Evolutionary conservation across 2,329 filamentous ascomycete species (phyloP), one percentile per base, ranked within the genome.

Genomic region (Sclerotinia spermophila): DNA sequence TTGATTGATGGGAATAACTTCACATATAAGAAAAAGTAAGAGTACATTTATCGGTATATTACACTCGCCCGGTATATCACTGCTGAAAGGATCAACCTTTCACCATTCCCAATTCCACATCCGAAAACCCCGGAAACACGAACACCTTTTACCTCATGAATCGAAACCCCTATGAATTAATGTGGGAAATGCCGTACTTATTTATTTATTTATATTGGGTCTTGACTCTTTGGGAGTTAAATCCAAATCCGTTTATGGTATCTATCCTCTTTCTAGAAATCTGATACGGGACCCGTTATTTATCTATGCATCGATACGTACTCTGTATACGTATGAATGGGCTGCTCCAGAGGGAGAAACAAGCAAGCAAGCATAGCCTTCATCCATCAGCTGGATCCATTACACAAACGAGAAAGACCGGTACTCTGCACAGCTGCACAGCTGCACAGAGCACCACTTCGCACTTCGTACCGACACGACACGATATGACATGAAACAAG

Each of bases 51-150:
- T 17, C 27, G 27, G 27, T 19, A 55, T 11, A 17, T 15, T 7
- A 51, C 45, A 6, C n/a, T 44, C 19, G 42, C 42, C 8, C 19
- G 11, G 27, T 21, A 33, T 51, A 56, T 56, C 19, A 13, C 51
- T 5, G 35, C 55, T 24, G 35, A 59, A 58, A 38, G 30, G 19
- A n/a, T 24, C 35, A 58, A 11, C 42, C 42, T 62, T 40, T 6
- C 19, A 21, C 13, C 0, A 2, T 21, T 21, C 27, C 44, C 40
- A 30, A 10, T 30, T 15, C 21, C n/a, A 11, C n/a, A 35, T 33
- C 42, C 60, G 42, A 42, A 64, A 64, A 38, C 61, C 44, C 61
- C 61, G 61, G 61, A 51, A 65, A 64, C 44, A 38, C 33, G 3
- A 64, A 38, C 19, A 38, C 19, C 21, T 38, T 21, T 24, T 21